phyloP scores from a whole-genome alignment of 1,139 yeast genomes.

The Lipomyces yarrowii region DNA sequence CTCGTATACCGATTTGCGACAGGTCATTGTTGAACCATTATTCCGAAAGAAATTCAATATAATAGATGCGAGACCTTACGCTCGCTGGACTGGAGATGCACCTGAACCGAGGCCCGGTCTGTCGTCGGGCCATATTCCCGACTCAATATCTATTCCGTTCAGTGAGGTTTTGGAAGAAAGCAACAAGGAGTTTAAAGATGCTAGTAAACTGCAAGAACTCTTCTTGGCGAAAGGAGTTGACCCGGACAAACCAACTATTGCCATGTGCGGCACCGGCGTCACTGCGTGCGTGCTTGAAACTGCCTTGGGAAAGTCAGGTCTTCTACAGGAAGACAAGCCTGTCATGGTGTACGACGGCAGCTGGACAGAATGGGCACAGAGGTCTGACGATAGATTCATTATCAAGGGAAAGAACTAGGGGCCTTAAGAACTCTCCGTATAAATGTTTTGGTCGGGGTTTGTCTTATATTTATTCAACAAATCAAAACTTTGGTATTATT shows the following conservation, averaged over 20 bases:
- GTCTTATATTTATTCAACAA: background rate
- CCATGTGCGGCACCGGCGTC: conserved; percentile 95
- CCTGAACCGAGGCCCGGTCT: conserved; percentile 91
- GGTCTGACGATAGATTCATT: conserved; percentile 38
- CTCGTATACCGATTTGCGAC: conserved; percentile 62
- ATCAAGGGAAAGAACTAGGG: conserved; percentile 32
- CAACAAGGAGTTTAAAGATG: conserved; percentile 51
- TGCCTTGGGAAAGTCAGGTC: conserved; percentile 64
- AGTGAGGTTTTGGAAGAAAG: conserved; percentile 56
- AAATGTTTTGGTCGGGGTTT: background rate
- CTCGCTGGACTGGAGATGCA: conserved; percentile 72
- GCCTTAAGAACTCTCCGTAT: background rate
- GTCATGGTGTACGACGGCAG: conserved; percentile 88
- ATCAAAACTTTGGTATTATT: background rate
- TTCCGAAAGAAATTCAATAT: conserved; percentile 54
- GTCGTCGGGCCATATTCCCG: conserved; percentile 86
- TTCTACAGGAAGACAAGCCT: conserved; percentile 44
- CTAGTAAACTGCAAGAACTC: conserved; percentile 50
- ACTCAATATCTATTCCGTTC: conserved; percentile 79
- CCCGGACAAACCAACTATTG: conserved; percentile 63
- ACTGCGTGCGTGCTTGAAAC: conserved; percentile 83
- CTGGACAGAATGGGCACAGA: conserved; percentile 67
- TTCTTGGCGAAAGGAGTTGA: conserved; percentile 48
- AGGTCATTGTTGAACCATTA: conserved; percentile 54
- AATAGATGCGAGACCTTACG: conserved; percentile 80